Conservation (phyloP, 208 protist species). For the Tritrichomonas musculus region DNA sequence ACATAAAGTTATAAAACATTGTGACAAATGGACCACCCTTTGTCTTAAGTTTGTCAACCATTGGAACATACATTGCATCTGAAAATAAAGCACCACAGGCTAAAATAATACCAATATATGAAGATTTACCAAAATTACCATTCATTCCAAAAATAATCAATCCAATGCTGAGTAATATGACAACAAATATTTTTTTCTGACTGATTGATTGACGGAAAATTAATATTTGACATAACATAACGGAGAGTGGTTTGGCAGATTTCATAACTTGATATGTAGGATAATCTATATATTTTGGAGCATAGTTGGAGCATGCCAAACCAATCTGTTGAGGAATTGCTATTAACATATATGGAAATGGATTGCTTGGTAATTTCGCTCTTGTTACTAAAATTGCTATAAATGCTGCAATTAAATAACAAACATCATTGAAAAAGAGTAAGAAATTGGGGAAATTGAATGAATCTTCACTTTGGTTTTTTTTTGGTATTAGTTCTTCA, state of each 20-base stretch:
- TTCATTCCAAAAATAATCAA: background rate
- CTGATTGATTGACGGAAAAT: background rate
- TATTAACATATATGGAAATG: background rate
- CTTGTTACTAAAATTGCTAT: background rate
- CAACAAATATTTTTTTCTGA: background rate
- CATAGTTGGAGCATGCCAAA: background rate
- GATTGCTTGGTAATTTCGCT: background rate
- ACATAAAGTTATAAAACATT: background rate
- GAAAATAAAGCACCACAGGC: background rate
- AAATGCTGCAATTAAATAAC: background rate
- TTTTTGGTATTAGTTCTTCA: background rate
- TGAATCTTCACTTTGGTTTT: background rate
- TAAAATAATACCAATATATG: background rate
- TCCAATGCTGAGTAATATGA: background rate
- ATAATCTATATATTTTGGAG: background rate
- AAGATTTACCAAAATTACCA: too few relatives aligned
- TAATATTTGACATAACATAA: background rate
- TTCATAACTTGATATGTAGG: background rate
- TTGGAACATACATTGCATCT: background rate
- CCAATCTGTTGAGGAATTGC: background rate
- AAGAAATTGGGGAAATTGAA: background rate
- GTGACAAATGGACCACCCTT: background rate
- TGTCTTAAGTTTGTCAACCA: background rate
- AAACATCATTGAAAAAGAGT: background rate
- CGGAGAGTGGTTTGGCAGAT: slow-evolving; percentile 8